phyloP scores from a whole-genome alignment of 2,329 filamentous ascomycete genomes.

The Juglanconis oblonga region DNA sequence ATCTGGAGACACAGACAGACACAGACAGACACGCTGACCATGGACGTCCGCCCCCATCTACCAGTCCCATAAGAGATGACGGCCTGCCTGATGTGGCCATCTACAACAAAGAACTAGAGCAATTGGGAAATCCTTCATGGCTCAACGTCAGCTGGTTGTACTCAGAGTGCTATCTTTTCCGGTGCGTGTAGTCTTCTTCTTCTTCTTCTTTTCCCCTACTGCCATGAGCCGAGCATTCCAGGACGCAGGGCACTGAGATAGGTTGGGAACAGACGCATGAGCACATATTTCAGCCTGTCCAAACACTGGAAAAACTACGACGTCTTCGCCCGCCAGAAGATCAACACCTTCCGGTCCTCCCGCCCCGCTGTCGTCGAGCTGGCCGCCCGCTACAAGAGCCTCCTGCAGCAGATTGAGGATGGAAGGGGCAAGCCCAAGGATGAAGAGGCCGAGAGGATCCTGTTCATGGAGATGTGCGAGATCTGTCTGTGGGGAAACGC shows the following conservation, averaged over 20 bases:
- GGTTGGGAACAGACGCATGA: slow-evolving; percentile 59
- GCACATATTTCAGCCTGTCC: slow-evolving; percentile 72
- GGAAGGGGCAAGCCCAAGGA: slow-evolving; percentile 52
- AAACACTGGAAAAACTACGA: slow-evolving; percentile 88
- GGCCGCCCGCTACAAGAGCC: slow-evolving; percentile 44
- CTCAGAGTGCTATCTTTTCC: slow-evolving; percentile 90
- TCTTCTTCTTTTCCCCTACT: not conserved
- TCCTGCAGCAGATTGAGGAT: slow-evolving; percentile 63
- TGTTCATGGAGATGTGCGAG: slow-evolving; percentile 93
- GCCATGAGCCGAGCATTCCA: too few relatives aligned
- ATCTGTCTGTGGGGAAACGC: slow-evolving; percentile 98
- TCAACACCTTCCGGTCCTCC: slow-evolving; percentile 87
- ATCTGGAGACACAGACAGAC: not conserved
- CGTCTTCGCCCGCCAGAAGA: slow-evolving; percentile 85
- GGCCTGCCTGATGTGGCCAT: slow-evolving; percentile 69
- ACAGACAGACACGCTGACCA: slow-evolving; percentile 2
- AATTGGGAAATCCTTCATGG: slow-evolving; percentile 74
- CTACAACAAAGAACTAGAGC: slow-evolving; percentile 84
- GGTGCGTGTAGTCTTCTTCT: slow-evolving; percentile 41
- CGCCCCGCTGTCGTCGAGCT: slow-evolving; percentile 60
- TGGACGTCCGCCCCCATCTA: not conserved
- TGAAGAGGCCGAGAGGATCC: slow-evolving; percentile 67
- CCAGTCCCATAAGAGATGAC: slow-evolving; percentile 72
- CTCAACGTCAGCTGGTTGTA: slow-evolving; percentile 85
- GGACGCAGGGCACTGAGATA: slow-evolving; percentile 13